These are phyloP conservation scores for Hypoxylon sp. DNA, from an alignment of 2,329 filamentous ascomycete species.

Conservation along the genomic window DNA sequence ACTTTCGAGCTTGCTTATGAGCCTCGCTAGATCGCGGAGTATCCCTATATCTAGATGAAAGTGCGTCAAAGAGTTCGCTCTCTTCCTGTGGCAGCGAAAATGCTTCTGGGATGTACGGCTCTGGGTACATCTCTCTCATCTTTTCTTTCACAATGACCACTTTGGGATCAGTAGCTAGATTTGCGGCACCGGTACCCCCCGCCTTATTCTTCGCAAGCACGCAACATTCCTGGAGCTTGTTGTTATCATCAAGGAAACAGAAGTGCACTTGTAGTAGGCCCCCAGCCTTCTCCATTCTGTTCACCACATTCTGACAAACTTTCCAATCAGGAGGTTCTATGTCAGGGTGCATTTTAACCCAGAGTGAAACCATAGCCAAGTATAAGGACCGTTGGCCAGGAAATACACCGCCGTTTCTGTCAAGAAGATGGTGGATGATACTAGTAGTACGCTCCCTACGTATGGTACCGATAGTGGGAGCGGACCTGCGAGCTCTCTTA, in stretches of 20 bases:
- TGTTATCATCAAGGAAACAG: slow-evolving; percentile 49
- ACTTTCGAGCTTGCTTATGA: slow-evolving; percentile 38
- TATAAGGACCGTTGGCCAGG: slow-evolving; percentile 67
- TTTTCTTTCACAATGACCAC: slow-evolving; percentile 62
- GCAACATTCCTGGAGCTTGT: slow-evolving; percentile 49
- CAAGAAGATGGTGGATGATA: slow-evolving; percentile 61
- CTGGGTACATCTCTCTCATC: slow-evolving; percentile 64
- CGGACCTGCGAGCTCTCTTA: slow-evolving; percentile 42
- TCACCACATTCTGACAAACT: slow-evolving; percentile 48
- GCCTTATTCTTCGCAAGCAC: slow-evolving; percentile 45
- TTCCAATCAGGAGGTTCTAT: slow-evolving; percentile 58
- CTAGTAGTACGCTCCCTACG: slow-evolving; percentile 56
- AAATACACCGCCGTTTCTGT: slow-evolving; percentile 62
- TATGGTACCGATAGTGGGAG: slow-evolving; percentile 50
- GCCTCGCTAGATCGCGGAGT: slow-evolving; percentile 19
- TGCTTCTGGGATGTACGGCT: slow-evolving; percentile 59
- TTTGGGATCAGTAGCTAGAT: slow-evolving; percentile 60
- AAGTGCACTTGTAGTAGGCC: slow-evolving; percentile 49
- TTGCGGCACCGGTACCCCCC: slow-evolving; percentile 19
- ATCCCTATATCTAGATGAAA: slow-evolving; percentile 48
- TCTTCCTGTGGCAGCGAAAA: slow-evolving; percentile 58
- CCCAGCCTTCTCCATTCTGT: slow-evolving; percentile 50
- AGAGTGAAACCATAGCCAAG: slow-evolving; percentile 63
- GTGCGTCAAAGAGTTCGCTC: slow-evolving; percentile 51
- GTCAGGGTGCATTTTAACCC: slow-evolving; percentile 59